Evolutionary conservation across 306 rosid genomes (phyloP).

Genomic region (Vachellia collinsii): DNA sequence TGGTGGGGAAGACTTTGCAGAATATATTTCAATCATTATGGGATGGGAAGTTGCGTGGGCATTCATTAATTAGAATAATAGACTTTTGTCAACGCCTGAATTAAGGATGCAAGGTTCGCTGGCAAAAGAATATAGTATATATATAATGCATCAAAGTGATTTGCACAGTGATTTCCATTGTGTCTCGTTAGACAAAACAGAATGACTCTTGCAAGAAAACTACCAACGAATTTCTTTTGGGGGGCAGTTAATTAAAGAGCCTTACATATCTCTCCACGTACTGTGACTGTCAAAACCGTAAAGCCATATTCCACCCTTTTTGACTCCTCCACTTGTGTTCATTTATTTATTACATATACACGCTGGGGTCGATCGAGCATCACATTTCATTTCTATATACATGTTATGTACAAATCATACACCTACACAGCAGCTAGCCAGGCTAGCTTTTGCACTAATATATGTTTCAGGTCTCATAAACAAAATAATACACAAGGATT

Average conservation of each 20-base stretch:
- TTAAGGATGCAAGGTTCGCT: slow-evolving; percentile 25
- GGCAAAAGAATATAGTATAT: neutral
- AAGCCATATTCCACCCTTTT: slow-evolving; percentile 32
- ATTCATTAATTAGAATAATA: neutral
- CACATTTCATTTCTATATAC: neutral
- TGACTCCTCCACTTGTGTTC: slow-evolving; percentile 47
- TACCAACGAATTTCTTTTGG: slow-evolving; percentile 62
- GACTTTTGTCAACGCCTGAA: slow-evolving; percentile 22
- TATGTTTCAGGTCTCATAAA: slow-evolving; percentile 37
- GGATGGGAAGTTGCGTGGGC: neutral
- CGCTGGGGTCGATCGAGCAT: neutral
- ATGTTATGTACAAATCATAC: neutral
- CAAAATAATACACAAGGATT: slow-evolving; percentile 36
- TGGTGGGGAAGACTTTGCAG: neutral
- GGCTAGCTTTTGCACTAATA: slow-evolving; percentile 19
- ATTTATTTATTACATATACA: neutral
- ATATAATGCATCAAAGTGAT: slow-evolving; percentile 43
- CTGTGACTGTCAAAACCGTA: neutral
- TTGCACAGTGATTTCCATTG: slow-evolving; percentile 40
- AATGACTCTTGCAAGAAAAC: slow-evolving; percentile 36
- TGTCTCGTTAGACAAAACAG: slow-evolving; percentile 37
- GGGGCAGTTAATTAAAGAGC: slow-evolving; percentile 53
- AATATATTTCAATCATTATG: neutral
- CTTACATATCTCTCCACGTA: neutral
- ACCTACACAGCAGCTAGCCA: neutral